These are phyloP conservation scores for Chlorophyllum brunneum DNA, from an alignment of 768 basidiomycete genomes.

Conservation along the genomic window DNA sequence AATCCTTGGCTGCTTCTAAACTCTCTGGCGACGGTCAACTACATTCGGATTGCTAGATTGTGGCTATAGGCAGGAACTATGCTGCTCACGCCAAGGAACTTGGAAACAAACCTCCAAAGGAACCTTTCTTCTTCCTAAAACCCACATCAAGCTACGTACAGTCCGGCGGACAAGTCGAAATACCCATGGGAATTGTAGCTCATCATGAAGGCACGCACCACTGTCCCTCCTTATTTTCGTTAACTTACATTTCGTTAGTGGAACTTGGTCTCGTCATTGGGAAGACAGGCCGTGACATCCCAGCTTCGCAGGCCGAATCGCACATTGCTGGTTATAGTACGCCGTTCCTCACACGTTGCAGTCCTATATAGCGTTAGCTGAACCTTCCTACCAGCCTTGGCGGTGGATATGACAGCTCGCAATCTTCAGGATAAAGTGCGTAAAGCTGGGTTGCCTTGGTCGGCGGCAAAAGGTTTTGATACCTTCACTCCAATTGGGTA, in stretches of 20 bases:
- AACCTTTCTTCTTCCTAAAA: slow-evolving; percentile 99
- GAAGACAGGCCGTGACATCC: slow-evolving; percentile 79
- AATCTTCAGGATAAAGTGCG: slow-evolving; percentile 94
- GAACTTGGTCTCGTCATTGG: slow-evolving; percentile 98
- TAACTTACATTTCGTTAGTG: slow-evolving; percentile 39
- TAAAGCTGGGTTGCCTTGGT: slow-evolving; percentile 94
- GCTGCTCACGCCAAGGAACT: slow-evolving; percentile 89
- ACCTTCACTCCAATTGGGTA: slow-evolving; percentile 93
- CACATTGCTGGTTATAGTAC: slow-evolving; percentile 92
- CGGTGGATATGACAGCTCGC: slow-evolving; percentile 94
- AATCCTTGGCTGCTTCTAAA: not conserved
- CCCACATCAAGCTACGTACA: slow-evolving; percentile 87
- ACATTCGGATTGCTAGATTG: slow-evolving; percentile 60
- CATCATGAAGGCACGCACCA: slow-evolving; percentile 81
- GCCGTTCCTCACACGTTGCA: slow-evolving; percentile 18
- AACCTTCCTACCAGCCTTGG: slow-evolving; percentile 56
- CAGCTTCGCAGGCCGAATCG: slow-evolving; percentile 61
- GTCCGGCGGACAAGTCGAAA: slow-evolving; percentile 77
- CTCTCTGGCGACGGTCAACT: not conserved
- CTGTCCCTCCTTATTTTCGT: not conserved
- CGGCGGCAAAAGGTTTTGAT: slow-evolving; percentile 95
- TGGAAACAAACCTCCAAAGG: slow-evolving; percentile 82
- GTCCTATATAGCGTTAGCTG: slow-evolving; percentile 4
- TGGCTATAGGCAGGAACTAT: slow-evolving; percentile 96
- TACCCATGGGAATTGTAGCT: slow-evolving; percentile 76